phyloP scores from a whole-genome alignment of 2,329 filamentous ascomycete species.

The Paecilomyces sp. region DNA sequence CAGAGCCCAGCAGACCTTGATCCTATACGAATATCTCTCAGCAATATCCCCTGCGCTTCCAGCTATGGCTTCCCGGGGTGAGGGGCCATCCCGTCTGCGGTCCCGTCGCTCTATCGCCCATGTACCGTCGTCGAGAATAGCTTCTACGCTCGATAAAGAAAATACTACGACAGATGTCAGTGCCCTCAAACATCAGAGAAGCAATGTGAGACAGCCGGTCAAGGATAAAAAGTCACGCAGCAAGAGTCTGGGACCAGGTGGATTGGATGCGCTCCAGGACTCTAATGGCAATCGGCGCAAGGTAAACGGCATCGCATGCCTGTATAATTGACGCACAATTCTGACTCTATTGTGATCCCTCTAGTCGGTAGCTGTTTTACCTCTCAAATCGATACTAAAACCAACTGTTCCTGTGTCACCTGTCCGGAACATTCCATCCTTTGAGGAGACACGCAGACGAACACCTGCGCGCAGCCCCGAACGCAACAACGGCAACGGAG shows the following conservation, averaged over 20 bases:
- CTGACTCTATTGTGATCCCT: slow-evolving; percentile 6
- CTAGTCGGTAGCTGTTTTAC: slow-evolving; percentile 32
- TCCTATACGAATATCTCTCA: not conserved
- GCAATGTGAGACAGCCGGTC: slow-evolving; percentile 28
- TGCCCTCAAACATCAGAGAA: slow-evolving; percentile 27
- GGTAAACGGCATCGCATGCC: slow-evolving; percentile 44
- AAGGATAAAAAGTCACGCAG: slow-evolving; percentile 67
- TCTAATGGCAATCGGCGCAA: slow-evolving; percentile 70
- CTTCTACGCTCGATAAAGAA: slow-evolving; percentile 58
- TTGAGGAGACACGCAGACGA: slow-evolving; percentile 44
- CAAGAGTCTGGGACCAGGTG: slow-evolving; percentile 92
- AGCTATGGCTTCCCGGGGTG: slow-evolving; percentile 27
- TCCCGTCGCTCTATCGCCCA: slow-evolving; percentile 67
- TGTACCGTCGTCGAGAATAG: slow-evolving; percentile 45
- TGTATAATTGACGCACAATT: slow-evolving; percentile 4
- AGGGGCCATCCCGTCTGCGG: slow-evolving; percentile 26
- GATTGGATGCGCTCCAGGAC: slow-evolving; percentile 72
- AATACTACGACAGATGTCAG: slow-evolving; percentile 65
- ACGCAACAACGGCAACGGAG: slow-evolving; percentile 11
- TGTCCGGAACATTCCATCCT: slow-evolving; percentile 59
- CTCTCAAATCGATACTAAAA: slow-evolving; percentile 69
- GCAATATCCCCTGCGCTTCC: not conserved
- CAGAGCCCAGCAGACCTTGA: not conserved
- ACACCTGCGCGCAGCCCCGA: slow-evolving; percentile 27
- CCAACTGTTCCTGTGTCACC: slow-evolving; percentile 61